Conservation (phyloP, 1,284 basidiomycete genomes). For the Melanopsichium pennsylvanicum region DNA sequence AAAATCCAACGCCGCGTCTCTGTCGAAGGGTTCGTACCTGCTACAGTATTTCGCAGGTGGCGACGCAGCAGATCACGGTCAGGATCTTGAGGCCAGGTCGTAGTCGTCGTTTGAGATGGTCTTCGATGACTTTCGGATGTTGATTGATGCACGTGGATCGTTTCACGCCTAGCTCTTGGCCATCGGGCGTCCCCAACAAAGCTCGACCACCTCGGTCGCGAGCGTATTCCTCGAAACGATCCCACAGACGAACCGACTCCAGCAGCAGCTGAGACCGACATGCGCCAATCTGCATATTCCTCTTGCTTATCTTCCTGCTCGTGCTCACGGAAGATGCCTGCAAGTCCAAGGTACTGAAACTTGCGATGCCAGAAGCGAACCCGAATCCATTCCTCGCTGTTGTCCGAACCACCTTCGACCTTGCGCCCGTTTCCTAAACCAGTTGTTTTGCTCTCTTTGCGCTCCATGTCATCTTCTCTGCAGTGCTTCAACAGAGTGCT, state of each 20-base stretch:
- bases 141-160: neutral
- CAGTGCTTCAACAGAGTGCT: neutral
- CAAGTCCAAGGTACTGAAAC: constrained; percentile 25
- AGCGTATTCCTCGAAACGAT: constrained; percentile 2
- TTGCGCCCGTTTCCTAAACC: neutral
- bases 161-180: constrained; percentile 6
- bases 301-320: constrained; percentile 5
- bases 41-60: neutral
- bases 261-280: constrained; percentile 10
- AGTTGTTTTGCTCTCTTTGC: neutral
- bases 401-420: neutral
- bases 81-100: constrained; percentile 1
- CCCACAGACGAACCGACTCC: neutral
- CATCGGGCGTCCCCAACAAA: constrained; percentile 18
- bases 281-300: constrained; percentile 26
- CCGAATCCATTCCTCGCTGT: constrained; percentile 12
- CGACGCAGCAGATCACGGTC: constrained; percentile 12
- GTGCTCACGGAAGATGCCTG: constrained; percentile 24
- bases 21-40: constrained; percentile 1
- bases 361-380: constrained; percentile 34
- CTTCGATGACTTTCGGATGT: neutral
- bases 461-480: neutral
- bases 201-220: constrained; percentile 25
- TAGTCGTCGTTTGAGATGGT: constrained; percentile 4
- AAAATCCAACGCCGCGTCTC: constrained; percentile 37